phyloP scores from a whole-genome alignment of 2,329 filamentous ascomycete genomes.

The Phaeosphaeria sp. region DNA sequence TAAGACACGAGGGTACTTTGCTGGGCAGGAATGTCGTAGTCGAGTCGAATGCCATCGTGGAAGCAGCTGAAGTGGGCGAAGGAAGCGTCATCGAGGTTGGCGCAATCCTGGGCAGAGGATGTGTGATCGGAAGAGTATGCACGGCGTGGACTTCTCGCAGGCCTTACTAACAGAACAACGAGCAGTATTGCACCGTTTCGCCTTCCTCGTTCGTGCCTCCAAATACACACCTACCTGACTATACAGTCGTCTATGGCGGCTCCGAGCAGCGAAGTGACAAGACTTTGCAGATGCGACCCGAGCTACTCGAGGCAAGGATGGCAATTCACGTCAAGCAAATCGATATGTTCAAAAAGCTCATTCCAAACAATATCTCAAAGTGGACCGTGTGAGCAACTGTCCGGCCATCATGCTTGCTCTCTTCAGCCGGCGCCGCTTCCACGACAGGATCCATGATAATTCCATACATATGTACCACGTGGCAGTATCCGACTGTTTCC shows the following conservation, averaged over 20 bases:
- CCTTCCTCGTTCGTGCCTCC: constrained; percentile 45
- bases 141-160: background rate
- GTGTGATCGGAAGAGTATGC: constrained; percentile 51
- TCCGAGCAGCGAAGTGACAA: constrained; percentile 48
- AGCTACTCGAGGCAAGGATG: constrained; percentile 36
- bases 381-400: constrained; percentile 23
- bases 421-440: background rate
- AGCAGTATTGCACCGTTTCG: constrained; percentile 54
- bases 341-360: constrained; percentile 43
- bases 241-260: constrained; percentile 53
- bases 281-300: constrained; percentile 43
- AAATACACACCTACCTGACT: constrained; percentile 52
- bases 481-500: too few relatives aligned
- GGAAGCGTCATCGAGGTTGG: constrained; percentile 44
- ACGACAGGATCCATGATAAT: too few relatives aligned
- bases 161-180: background rate
- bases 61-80: constrained; percentile 47
- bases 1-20: constrained; percentile 40
- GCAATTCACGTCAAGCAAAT: constrained; percentile 44
- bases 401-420: background rate
- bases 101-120: constrained; percentile 41
- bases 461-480: too few relatives aligned
- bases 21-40: constrained; percentile 53
- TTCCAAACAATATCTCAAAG: constrained; percentile 47
- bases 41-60: constrained; percentile 52